Conservation (phyloP, 2,329 filamentous ascomycete genomes). For the Chrysoporthe austroafricana region DNA sequence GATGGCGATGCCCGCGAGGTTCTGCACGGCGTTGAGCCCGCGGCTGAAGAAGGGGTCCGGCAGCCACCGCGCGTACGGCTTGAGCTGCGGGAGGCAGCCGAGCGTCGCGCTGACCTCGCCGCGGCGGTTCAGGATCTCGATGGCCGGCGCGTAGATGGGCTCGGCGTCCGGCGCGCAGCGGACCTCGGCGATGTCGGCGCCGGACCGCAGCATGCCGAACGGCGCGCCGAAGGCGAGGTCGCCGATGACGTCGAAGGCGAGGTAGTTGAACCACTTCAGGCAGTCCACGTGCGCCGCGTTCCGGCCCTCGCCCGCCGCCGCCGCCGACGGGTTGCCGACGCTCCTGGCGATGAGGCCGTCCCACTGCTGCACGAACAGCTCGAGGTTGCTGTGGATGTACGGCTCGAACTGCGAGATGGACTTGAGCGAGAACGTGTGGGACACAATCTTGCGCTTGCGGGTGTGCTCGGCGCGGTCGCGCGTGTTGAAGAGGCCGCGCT, state of each 20-base stretch:
- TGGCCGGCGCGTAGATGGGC: conserved; percentile 74
- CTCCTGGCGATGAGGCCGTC: conserved; percentile 58
- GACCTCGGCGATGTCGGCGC: conserved; percentile 77
- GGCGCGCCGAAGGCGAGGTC: conserved; percentile 73
- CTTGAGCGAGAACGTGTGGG: conserved; percentile 85
- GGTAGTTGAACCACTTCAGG: conserved; percentile 77
- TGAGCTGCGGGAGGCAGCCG: conserved; percentile 73
- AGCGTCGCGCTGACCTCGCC: conserved; percentile 85
- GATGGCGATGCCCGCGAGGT: conserved; percentile 85
- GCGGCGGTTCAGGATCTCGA: conserved; percentile 85
- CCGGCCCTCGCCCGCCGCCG: conserved; percentile 45
- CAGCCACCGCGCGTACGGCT: conserved; percentile 78
- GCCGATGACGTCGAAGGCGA: conserved; percentile 59
- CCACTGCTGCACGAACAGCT: conserved; percentile 74
- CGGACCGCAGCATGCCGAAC: conserved; percentile 81
- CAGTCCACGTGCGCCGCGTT: conserved; percentile 70
- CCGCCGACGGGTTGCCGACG: conserved; percentile 40
- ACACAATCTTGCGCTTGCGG: conserved; percentile 85
- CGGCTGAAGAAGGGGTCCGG: conserved; percentile 82
- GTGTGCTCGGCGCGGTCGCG: conserved; percentile 80
- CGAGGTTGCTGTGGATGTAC: conserved; percentile 81
- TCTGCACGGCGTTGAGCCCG: conserved; percentile 74
- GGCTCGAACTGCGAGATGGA: conserved; percentile 84
- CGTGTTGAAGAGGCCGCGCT: conserved; percentile 86
- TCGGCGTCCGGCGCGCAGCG: conserved; percentile 61